Evolutionary conservation across 345 rosid species (phyloP).

Genomic region (Punica granatum): DNA sequence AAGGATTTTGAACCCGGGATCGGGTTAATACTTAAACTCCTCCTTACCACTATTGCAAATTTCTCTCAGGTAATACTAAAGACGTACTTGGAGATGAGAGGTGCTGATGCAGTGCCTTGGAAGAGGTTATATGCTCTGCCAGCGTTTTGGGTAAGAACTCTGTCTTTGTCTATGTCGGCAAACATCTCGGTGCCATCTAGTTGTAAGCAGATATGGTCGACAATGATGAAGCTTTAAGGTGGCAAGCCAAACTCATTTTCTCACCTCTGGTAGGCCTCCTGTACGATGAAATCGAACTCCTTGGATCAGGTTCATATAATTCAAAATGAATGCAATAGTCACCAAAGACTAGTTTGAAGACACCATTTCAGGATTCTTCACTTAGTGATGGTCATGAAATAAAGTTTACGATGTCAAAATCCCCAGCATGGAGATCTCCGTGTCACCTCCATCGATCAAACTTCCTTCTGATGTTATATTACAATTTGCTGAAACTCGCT

Average conservation of each 20-base stretch:
- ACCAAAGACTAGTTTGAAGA: slow-evolving; percentile 70
- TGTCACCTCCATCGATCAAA: slow-evolving; percentile 6
- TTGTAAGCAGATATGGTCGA: not conserved
- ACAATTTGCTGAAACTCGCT: too few species aligned
- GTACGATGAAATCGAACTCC: slow-evolving; percentile 81
- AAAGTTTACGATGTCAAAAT: too few species aligned
- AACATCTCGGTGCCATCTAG: not conserved
- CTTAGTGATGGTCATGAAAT: too few species aligned
- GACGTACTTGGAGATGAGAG: slow-evolving; percentile 99
- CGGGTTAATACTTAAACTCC: too few species aligned
- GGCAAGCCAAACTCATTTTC: not conserved
- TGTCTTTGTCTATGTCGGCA: not conserved
- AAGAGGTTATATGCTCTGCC: slow-evolving; percentile 92
- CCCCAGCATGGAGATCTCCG: too few species aligned
- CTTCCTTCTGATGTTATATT: too few species aligned
- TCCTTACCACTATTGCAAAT: not conserved
- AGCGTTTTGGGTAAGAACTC: slow-evolving; percentile 79
- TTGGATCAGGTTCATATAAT: slow-evolving; percentile 44
- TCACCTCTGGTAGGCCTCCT: slow-evolving; percentile 59
- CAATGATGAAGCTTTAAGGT: not conserved
- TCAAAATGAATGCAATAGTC: slow-evolving; percentile 42
- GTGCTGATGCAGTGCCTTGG: slow-evolving; percentile 99
- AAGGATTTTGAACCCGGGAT: too few species aligned
- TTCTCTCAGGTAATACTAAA: slow-evolving; percentile 74
- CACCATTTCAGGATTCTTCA: slow-evolving; percentile 92